Evolutionary conservation across 2,329 filamentous ascomycete genomes (phyloP), one percentile per base, ranked within the genome.

Genomic region (Pseudodiploospora longispora): DNA sequence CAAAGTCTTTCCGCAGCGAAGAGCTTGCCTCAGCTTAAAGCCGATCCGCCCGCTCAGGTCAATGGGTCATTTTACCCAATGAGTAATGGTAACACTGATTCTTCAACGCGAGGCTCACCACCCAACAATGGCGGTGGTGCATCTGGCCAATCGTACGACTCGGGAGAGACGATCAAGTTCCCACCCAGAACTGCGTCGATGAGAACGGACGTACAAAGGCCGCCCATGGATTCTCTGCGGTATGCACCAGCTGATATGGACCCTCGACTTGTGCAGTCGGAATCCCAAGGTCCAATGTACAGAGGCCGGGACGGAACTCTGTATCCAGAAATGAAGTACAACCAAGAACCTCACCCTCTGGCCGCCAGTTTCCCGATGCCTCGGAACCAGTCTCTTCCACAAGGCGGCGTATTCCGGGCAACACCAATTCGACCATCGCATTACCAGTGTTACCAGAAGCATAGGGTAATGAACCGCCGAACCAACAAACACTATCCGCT

Each of bases 401-500:
- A 64, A 5, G 63, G 64, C 36, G 59, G 62, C 10, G 55, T 75
- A 27, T 63, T 71, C 44, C 59, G 61, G 12, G 63, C 75, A 2
- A 57, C 58, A 6, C 65, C 71, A 2, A 57, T 78, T n/a, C 64
- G 60, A 41, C 64, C 71, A 38, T 60, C 62, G 2, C 67, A 70
- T 49, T 67, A 67, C 50, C 52, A 60, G 45, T 80, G 76, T 58
- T 66, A 72, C 45, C 67, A 69, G 35, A 56, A 57, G 4, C 76
- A 80, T 55, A 56, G 56, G 38, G 64, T 59, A 38, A 74, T 79
- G 70, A 64, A 70, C 43, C 59, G 66, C 33, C 67, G 69, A 42
- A 60, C 62, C 47, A 79, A 80, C 57, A 59, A 55, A 38, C 56
- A 68, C 52, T 73, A 77, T 53, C 66, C 75, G 2, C 62, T 79